Evolutionary conservation across 2,329 filamentous ascomycete species (phyloP).

Genomic region (Ascochyta clinopodiicola): DNA sequence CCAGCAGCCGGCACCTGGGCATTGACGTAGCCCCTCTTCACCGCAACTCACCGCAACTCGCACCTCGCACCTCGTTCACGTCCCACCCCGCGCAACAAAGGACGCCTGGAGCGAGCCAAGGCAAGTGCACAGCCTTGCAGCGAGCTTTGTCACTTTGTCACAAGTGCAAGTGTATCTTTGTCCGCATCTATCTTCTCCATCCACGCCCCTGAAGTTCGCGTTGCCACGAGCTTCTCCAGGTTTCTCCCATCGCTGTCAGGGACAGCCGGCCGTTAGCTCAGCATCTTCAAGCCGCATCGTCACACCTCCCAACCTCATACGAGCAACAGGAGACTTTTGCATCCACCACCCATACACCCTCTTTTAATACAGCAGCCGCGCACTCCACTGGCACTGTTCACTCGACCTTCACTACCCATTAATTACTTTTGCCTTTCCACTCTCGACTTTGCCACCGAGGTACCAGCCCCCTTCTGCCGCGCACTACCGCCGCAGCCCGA

Average conservation of each 20-base stretch:
- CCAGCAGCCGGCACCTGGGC: conserved; percentile 8
- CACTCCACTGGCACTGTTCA: neutral
- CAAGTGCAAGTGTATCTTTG: conserved; percentile 2
- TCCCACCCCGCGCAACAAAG: conserved; percentile 8
- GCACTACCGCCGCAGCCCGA: conserved; percentile 30
- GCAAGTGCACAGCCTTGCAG: conserved; percentile 13
- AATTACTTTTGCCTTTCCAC: neutral
- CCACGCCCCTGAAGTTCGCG: conserved; percentile 4
- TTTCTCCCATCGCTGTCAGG: conserved; percentile 16
- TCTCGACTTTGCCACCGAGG: conserved; percentile 14
- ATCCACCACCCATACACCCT: conserved; percentile 4
- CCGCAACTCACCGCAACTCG: conserved; percentile 16
- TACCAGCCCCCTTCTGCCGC: conserved; percentile 27
- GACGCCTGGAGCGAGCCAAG: conserved; percentile 5
- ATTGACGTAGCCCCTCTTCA: conserved; percentile 20
- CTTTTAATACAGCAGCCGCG: conserved; percentile 3
- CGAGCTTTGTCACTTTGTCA: conserved; percentile 16
- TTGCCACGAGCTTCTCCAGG: conserved; percentile 16
- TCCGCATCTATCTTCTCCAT: conserved; percentile 5
- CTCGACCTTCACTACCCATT: conserved; percentile 8
- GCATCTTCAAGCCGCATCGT: conserved; percentile 15
- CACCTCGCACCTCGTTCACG: neutral
- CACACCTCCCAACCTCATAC: conserved; percentile 15
- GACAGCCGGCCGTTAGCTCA: conserved; percentile 16
- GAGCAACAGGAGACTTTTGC: conserved; percentile 10